phyloP scores from a whole-genome alignment of 106 monocot species.

The Apostasia shenzhenica region DNA sequence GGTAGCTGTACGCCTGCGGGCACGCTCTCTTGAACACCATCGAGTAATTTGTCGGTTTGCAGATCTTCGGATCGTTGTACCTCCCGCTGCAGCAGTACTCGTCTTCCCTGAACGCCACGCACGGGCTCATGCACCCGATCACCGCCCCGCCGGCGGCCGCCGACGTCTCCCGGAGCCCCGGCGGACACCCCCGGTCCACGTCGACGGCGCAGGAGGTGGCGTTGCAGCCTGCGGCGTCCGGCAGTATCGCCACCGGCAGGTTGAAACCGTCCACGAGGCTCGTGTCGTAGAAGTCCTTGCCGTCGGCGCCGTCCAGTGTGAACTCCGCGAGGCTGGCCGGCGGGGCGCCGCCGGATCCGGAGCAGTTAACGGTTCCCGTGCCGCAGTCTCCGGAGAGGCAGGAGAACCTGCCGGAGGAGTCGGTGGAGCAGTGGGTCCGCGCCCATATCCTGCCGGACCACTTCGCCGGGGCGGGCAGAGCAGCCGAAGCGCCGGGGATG shows the following conservation, averaged over 20 bases:
- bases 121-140: constrained; percentile 4
- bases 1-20: constrained; percentile 11
- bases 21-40: not conserved
- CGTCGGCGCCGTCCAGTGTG: constrained; percentile 22
- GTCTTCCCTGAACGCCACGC: not conserved
- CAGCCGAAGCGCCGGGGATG: not conserved
- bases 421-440: constrained; percentile 21
- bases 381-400: constrained; percentile 24
- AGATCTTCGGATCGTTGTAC: not conserved
- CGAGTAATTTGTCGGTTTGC: constrained; percentile 3
- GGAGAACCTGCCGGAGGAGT: constrained; percentile 23
- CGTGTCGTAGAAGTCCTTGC: constrained; percentile 38
- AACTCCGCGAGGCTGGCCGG: constrained; percentile 39
- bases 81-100: constrained; percentile 2
- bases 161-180: not conserved
- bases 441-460: constrained; percentile 49
- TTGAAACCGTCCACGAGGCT: constrained; percentile 58
- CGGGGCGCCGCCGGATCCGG: constrained; percentile 18
- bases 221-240: constrained; percentile 10
- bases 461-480: constrained; percentile 1
- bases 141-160: not conserved
- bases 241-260: constrained; percentile 17
- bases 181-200: constrained; percentile 16
- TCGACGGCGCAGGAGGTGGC: constrained; percentile 17
- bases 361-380: constrained; percentile 16